A percentile compares a stretch with the other conserved stretches of the same genome.
phyloP scores from a whole-genome alignment of 1,139 yeast genomes.

The Hansenula lynferdii region DNA sequence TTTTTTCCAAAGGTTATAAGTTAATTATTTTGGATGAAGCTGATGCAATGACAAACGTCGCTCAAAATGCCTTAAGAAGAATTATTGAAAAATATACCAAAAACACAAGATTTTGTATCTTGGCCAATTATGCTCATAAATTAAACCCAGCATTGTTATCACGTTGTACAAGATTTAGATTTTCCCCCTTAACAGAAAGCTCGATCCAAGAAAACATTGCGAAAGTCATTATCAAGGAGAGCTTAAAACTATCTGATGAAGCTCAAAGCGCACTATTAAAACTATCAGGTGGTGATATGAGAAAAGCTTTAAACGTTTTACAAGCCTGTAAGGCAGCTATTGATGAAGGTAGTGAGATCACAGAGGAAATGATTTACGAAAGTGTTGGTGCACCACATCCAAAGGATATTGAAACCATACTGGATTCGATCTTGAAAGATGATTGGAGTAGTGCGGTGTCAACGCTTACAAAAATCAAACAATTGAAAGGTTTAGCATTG shows the following conservation, averaged over 20 bases:
- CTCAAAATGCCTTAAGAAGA: constrained; percentile 92
- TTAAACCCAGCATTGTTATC: constrained; percentile 91
- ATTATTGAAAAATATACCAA: constrained; percentile 91
- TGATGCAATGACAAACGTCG: constrained; percentile 97
- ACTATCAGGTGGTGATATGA: constrained; percentile 90
- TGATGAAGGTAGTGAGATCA: constrained; percentile 48
- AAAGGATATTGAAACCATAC: constrained; percentile 66
- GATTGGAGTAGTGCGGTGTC: constrained; percentile 81
- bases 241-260: constrained; percentile 47
- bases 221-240: constrained; percentile 65
- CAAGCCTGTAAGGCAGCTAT: constrained; percentile 90
- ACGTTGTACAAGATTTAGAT: constrained; percentile 92
- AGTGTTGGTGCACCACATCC: constrained; percentile 98
- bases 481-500: constrained; percentile 78
- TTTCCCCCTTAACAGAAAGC: constrained; percentile 68
- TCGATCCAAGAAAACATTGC: constrained; percentile 67
- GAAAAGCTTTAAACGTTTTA: constrained; percentile 86
- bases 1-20: constrained; percentile 77
- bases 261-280: constrained; percentile 66
- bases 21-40: constrained; percentile 94
- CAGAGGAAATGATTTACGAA: constrained; percentile 76
- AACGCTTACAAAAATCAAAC: constrained; percentile 60
- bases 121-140: constrained; percentile 95
- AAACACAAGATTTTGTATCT: constrained; percentile 91
- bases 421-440: constrained; percentile 74